Evolutionary conservation across 1,284 basidiomycete genomes (phyloP).

Genomic region (Hortiboletus rubellus): DNA sequence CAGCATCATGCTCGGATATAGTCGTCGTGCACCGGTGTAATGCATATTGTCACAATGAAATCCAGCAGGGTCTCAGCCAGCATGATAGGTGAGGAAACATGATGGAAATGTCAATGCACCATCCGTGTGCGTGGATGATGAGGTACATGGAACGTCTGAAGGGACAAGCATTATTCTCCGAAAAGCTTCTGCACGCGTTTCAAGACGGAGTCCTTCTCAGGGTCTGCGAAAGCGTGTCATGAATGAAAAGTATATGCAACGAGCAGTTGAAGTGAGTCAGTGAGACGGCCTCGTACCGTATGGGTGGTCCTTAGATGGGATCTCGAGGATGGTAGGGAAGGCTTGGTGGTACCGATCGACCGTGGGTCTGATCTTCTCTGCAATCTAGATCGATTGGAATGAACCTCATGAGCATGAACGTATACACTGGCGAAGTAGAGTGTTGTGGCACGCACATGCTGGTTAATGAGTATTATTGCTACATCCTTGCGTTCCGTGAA

Average conservation of each 20-base stretch:
- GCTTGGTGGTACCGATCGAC: slow-evolving; percentile 96
- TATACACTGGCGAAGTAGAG: slow-evolving; percentile 3
- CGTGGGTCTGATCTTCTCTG: slow-evolving; percentile 93
- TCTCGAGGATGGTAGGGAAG: slow-evolving; percentile 96
- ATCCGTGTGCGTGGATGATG: slow-evolving; percentile 11
- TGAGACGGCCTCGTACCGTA: slow-evolving; percentile 59
- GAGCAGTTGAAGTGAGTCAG: background rate
- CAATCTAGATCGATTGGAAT: slow-evolving; percentile 58
- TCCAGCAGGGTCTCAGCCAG: slow-evolving; percentile 13
- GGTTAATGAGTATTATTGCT: slow-evolving; percentile 95
- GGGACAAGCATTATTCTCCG: slow-evolving; percentile 62
- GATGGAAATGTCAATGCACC: slow-evolving; percentile 10
- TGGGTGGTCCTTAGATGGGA: slow-evolving; percentile 93
- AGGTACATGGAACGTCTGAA: slow-evolving; percentile 13
- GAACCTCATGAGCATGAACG: slow-evolving; percentile 12
- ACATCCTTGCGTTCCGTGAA: slow-evolving; percentile 92
- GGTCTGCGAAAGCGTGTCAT: slow-evolving; percentile 59
- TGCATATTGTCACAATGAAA: slow-evolving; percentile 27
- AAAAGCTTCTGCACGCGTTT: slow-evolving; percentile 97
- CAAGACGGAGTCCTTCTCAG: slow-evolving; percentile 94
- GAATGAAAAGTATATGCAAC: slow-evolving; percentile 18
- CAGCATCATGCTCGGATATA: slow-evolving; percentile 15
- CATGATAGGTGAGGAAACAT: slow-evolving; percentile 6
- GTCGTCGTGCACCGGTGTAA: slow-evolving; percentile 22
- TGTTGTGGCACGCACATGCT: slow-evolving; percentile 67